Evolutionary conservation across 202 grass and related monocot species (phyloP).

Genomic region (Panicum virgatum): DNA sequence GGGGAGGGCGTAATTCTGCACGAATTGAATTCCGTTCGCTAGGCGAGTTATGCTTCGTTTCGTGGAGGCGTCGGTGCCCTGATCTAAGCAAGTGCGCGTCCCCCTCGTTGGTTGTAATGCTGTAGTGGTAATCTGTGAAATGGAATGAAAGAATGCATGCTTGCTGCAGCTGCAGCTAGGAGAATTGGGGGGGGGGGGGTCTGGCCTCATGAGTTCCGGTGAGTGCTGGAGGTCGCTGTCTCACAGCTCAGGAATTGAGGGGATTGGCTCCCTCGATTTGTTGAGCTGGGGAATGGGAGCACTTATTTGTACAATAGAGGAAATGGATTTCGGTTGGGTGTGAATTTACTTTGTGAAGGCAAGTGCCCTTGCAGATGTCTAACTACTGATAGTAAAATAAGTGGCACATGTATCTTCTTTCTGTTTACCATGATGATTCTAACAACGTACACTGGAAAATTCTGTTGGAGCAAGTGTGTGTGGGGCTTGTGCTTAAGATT

Average conservation of each 20-base stretch:
- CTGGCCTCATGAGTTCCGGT: no score
- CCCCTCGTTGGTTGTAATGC: not conserved
- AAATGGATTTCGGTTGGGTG: not conserved
- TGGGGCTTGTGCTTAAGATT: not conserved
- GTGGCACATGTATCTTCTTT: not conserved
- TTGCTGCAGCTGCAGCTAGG: not conserved
- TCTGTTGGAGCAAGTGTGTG: not conserved
- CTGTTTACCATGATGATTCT: not conserved
- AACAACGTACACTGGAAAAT: not conserved
- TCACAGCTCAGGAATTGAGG: not conserved
- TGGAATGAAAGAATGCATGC: not conserved
- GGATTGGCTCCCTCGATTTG: not conserved
- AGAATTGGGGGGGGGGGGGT: not conserved
- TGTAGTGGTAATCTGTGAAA: not conserved
- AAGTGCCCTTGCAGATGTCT: not conserved
- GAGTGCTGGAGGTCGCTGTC: no score
- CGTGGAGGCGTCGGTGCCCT: constrained; percentile 6
- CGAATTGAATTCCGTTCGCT: not conserved
- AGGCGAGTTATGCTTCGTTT: not conserved
- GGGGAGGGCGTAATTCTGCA: not conserved
- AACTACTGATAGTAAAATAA: not conserved
- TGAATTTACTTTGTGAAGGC: not conserved
- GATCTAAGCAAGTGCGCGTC: constrained; percentile 1
- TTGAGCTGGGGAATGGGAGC: not conserved
- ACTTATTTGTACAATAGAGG: not conserved